Evolutionary conservation across 2,329 filamentous ascomycete species (phyloP).

Genomic region (Fusarium sambucinum): DNA sequence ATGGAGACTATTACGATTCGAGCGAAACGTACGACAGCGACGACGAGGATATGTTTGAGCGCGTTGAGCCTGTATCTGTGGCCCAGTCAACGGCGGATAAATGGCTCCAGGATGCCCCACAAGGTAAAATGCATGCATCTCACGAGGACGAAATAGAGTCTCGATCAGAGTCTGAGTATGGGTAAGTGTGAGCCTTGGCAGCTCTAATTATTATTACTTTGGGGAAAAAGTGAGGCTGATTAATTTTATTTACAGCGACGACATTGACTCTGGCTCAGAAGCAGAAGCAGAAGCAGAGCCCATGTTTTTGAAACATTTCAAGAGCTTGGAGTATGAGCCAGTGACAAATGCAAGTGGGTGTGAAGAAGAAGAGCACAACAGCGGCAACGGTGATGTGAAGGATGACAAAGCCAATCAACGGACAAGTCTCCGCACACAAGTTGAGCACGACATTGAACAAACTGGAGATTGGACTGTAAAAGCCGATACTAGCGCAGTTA

Average conservation of each 20-base stretch:
- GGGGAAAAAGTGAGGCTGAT: conserved; percentile 10
- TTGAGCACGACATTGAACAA: conserved; percentile 14
- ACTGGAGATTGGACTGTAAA: conserved; percentile 33
- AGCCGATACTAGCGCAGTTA: conserved; percentile 16
- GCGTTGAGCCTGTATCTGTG: conserved; percentile 71
- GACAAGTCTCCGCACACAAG: conserved; percentile 27
- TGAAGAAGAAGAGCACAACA: background rate
- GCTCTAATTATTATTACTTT: background rate
- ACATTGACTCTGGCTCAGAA: background rate
- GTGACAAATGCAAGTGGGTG: background rate
- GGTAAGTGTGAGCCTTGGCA: conserved; percentile 16
- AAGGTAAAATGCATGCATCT: conserved; percentile 32
- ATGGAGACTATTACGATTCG: conserved; percentile 52
- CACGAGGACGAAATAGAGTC: conserved; percentile 33
- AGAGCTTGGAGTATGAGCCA: conserved; percentile 19
- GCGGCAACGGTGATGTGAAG: conserved; percentile 1
- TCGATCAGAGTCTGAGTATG: conserved; percentile 19
- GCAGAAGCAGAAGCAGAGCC: background rate
- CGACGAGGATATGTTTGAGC: conserved; percentile 62
- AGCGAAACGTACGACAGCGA: conserved; percentile 48
- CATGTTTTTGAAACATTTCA: conserved; percentile 15
- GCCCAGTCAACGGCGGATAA: conserved; percentile 62
- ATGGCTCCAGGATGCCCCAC: conserved; percentile 50
- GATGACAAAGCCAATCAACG: conserved; percentile 21
- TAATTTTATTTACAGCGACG: background rate